Evolutionary conservation across 768 basidiomycete species (phyloP).

Genomic region (Lactarius evosmus): DNA sequence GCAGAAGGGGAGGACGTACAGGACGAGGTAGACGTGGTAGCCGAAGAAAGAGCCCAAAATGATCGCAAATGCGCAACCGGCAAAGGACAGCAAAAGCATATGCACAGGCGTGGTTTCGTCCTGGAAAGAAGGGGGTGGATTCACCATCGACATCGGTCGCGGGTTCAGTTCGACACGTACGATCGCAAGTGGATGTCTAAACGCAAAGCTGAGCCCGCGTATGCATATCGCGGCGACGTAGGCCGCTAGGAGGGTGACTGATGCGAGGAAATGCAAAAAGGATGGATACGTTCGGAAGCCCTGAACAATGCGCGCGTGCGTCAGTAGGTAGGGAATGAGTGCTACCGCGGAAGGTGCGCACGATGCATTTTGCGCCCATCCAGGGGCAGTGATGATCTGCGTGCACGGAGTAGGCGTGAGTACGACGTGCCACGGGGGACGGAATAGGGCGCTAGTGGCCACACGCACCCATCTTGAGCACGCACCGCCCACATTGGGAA

Average conservation of each 20-base stretch:
- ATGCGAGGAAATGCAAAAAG: slow-evolving; percentile 74
- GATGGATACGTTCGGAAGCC: slow-evolving; percentile 82
- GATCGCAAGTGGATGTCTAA: slow-evolving; percentile 57
- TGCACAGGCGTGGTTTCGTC: slow-evolving; percentile 67
- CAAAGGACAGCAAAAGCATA: slow-evolving; percentile 60
- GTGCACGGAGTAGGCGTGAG: neutral
- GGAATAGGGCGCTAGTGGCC: neutral
- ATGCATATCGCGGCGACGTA: slow-evolving; percentile 57
- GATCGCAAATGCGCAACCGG: slow-evolving; percentile 56
- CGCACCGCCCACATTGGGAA: slow-evolving; percentile 67
- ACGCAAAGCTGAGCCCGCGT: slow-evolving; percentile 58
- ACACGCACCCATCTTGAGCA: slow-evolving; percentile 77
- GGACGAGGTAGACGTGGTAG: slow-evolving; percentile 75
- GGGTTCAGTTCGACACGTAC: slow-evolving; percentile 42
- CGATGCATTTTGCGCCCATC: slow-evolving; percentile 75
- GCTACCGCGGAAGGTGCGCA: slow-evolving; percentile 37
- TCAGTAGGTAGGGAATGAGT: neutral
- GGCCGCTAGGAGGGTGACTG: slow-evolving; percentile 56
- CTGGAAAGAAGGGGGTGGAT: slow-evolving; percentile 35
- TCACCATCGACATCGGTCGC: neutral
- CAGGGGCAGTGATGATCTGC: slow-evolving; percentile 87
- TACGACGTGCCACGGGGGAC: neutral
- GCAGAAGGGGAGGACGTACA: slow-evolving; percentile 44
- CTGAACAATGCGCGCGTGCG: slow-evolving; percentile 37
- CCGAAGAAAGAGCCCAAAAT: slow-evolving; percentile 71